Evolutionary conservation across 164 flowering plant species (phyloP).

Genomic region (Macadamia tetraphylla): DNA sequence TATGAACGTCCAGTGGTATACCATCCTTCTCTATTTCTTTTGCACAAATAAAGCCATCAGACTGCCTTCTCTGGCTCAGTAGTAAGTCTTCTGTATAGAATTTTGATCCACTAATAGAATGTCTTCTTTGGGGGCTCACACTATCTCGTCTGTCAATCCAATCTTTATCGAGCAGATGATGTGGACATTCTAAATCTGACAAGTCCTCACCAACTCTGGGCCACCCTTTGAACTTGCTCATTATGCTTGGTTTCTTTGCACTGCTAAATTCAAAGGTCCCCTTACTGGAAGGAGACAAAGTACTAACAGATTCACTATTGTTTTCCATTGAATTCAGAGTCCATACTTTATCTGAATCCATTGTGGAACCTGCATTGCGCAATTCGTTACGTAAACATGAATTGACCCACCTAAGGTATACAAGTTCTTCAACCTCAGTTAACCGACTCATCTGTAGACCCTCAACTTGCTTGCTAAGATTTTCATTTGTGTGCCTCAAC

Average conservation of each 20-base stretch:
- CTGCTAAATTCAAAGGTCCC: conserved; percentile 31
- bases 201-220: conserved; percentile 50
- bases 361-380: conserved; percentile 41
- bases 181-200: conserved; percentile 25
- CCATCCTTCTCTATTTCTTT: conserved; percentile 46
- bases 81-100: conserved; percentile 39
- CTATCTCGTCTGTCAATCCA: conserved; percentile 39
- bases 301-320: conserved; percentile 16
- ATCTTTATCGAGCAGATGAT: conserved; percentile 21
- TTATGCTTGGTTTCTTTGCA: conserved; percentile 29
- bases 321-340: conserved; percentile 32
- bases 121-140: conserved; percentile 57
- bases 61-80: conserved; percentile 56
- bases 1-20: conserved; percentile 25
- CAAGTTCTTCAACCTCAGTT: conserved; percentile 96
- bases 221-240: conserved; percentile 57
- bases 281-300: conserved; percentile 17
- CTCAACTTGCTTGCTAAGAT: conserved; percentile 87
- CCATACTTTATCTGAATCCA: conserved; percentile 29
- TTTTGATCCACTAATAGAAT: conserved; percentile 73
- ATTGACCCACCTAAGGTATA: conserved; percentile 97
- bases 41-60: conserved; percentile 56
- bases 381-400: conserved; percentile 92
- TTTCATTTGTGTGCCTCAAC: conserved; percentile 76
- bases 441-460: conserved; percentile 94